These are phyloP conservation scores for Lupinus albus DNA, from an alignment of 306 rosid species.

Conservation along the genomic window DNA sequence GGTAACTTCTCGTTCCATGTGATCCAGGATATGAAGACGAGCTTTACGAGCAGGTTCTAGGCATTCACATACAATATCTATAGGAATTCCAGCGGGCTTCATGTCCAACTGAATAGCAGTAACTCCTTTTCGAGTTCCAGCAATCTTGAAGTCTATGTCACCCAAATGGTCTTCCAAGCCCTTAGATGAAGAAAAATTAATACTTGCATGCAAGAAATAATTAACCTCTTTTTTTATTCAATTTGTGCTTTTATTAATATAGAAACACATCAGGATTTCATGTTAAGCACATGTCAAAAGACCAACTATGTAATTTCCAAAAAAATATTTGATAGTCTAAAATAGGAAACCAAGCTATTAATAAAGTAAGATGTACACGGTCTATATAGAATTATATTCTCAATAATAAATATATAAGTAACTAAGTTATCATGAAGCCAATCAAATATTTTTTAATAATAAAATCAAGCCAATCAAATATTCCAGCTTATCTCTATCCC, in stretches of 20 bases:
- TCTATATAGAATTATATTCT: constrained; percentile 28
- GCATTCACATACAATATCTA: constrained; percentile 84
- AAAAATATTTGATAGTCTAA: constrained; percentile 21
- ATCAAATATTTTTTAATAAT: background rate
- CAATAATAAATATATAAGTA: background rate
- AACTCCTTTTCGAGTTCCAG: constrained; percentile 84
- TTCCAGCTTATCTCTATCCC: background rate
- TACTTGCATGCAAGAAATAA: constrained; percentile 21
- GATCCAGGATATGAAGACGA: constrained; percentile 86
- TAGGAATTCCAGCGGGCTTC: constrained; percentile 96
- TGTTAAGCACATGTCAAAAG: background rate
- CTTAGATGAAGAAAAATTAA: constrained; percentile 47
- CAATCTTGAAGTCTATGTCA: constrained; percentile 96
- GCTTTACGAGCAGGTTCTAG: constrained; percentile 89
- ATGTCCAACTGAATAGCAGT: constrained; percentile 94
- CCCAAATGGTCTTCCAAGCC: constrained; percentile 99
- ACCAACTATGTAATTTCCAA: constrained; percentile 15
- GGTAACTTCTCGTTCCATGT: constrained; percentile 79
- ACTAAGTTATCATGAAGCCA: background rate
- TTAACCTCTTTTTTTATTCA: constrained; percentile 16
- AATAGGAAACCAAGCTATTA: constrained; percentile 23
- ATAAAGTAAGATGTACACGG: background rate
- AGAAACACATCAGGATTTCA: constrained; percentile 16
- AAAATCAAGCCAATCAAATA: too few species aligned
- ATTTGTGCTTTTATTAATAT: constrained; percentile 19